phyloP scores from a whole-genome alignment of 2,329 filamentous ascomycete species.

The Curvularia verruculosa region DNA sequence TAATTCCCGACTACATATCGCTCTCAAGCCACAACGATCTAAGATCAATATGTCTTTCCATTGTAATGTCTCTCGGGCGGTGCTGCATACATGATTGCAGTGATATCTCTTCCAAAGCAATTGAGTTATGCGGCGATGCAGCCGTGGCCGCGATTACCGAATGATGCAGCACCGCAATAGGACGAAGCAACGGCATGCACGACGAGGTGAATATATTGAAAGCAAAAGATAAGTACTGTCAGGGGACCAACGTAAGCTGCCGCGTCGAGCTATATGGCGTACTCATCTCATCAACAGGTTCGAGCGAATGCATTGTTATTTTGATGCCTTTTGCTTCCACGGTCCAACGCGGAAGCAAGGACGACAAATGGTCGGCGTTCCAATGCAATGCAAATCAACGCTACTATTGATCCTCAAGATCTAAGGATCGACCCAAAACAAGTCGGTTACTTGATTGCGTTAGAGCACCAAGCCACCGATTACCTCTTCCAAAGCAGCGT shows the following conservation, averaged over 20 bases:
- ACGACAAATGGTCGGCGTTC: not conserved
- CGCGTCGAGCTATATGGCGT: not conserved
- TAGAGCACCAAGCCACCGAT: not conserved
- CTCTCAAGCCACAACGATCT: not conserved
- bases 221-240: not conserved
- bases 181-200: not conserved
- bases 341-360: not conserved
- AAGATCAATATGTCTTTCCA: not conserved
- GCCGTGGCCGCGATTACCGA: not conserved
- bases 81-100: not conserved
- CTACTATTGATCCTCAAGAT: not conserved
- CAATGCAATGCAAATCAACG: not conserved
- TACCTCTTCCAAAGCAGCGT: not conserved
- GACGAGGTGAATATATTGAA: not conserved
- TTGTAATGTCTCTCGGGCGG: not conserved
- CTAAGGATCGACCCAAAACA: not conserved
- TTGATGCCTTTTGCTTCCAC: not conserved
- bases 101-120: not conserved
- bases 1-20: not conserved
- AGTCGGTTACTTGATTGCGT: not conserved
- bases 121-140: not conserved
- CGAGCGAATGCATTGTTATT: not conserved
- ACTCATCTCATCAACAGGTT: not conserved
- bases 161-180: not conserved
- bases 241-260: not conserved